Conservation (phyloP, 345 rosid species). For the Brassica cretica region DNA sequence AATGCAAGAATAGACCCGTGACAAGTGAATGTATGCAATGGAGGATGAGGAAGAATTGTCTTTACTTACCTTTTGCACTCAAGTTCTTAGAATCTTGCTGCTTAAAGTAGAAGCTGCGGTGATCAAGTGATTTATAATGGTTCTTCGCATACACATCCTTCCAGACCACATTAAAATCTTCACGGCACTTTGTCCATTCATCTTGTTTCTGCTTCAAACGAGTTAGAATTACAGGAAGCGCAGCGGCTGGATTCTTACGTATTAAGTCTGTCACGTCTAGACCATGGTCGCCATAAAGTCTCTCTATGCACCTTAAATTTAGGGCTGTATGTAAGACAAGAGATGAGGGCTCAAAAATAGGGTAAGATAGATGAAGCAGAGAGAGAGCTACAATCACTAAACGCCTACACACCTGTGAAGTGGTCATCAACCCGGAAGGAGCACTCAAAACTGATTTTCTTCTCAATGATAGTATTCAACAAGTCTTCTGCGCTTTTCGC, state of each 20-base stretch:
- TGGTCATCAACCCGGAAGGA: slow-evolving; percentile 65
- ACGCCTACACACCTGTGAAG: slow-evolving; percentile 66
- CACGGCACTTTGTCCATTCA: slow-evolving; percentile 90
- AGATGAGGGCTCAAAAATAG: not conserved
- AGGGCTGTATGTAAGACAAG: slow-evolving; percentile 51
- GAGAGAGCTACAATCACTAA: not conserved
- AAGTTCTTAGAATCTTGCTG: slow-evolving; percentile 96
- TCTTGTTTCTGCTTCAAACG: slow-evolving; percentile 96
- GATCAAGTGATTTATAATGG: slow-evolving; percentile 95
- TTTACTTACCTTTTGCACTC: slow-evolving; percentile 83
- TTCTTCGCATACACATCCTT: slow-evolving; percentile 85
- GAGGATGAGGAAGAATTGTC: not conserved
- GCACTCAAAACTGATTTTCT: slow-evolving; percentile 47
- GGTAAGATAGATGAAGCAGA: not conserved
- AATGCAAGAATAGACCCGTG: not conserved
- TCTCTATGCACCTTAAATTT: slow-evolving; percentile 89
- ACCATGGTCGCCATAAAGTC: slow-evolving; percentile 96
- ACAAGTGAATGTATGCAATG: not conserved
- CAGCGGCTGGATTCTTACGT: slow-evolving; percentile 70
- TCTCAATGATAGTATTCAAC: slow-evolving; percentile 66
- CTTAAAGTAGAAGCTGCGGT: slow-evolving; percentile 98
- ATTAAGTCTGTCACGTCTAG: slow-evolving; percentile 86
- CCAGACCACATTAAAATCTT: slow-evolving; percentile 94
- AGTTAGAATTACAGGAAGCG: slow-evolving; percentile 72
- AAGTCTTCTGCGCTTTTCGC: slow-evolving; percentile 74